Percentiles rank a stretch among this genome's conserved stretches.
phyloP scores from a whole-genome alignment of 176 grass and related monocot genomes.

The Carex parvula region DNA sequence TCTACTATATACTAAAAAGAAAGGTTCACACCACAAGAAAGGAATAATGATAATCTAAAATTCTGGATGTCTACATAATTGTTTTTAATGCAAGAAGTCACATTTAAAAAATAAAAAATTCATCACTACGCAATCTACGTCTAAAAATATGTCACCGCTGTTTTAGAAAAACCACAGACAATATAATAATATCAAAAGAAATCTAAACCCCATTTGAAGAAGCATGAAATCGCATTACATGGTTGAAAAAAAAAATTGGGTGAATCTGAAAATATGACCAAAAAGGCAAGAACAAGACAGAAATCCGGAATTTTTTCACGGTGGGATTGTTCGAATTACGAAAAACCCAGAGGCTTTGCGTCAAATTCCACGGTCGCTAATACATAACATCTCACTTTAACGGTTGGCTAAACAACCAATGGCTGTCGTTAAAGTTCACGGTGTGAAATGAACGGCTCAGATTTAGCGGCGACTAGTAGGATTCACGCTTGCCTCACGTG shows the following conservation, averaged over 20 bases:
- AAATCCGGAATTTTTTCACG: not conserved
- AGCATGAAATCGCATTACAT: not conserved
- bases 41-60: too few species aligned
- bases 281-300: not conserved
- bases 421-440: not conserved
- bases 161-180: not conserved
- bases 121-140: not conserved
- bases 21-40: too few species aligned
- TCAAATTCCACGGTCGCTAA: not conserved
- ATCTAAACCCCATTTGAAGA: not conserved
- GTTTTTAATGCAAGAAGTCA: not conserved
- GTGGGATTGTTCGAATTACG: not conserved
- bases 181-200: not conserved
- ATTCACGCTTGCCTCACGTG: slow-evolving; percentile 3
- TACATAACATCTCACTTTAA: not conserved
- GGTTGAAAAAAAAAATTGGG: not conserved
- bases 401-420: not conserved
- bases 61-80: too few species aligned
- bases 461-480: not conserved
- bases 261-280: not conserved
- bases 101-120: not conserved
- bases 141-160: not conserved
- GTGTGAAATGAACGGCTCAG: not conserved
- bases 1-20: too few species aligned
- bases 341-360: not conserved